Base-by-base conservation (phyloP, 306 rosid genomes). In the Pyrus pyrifolia region DNA sequence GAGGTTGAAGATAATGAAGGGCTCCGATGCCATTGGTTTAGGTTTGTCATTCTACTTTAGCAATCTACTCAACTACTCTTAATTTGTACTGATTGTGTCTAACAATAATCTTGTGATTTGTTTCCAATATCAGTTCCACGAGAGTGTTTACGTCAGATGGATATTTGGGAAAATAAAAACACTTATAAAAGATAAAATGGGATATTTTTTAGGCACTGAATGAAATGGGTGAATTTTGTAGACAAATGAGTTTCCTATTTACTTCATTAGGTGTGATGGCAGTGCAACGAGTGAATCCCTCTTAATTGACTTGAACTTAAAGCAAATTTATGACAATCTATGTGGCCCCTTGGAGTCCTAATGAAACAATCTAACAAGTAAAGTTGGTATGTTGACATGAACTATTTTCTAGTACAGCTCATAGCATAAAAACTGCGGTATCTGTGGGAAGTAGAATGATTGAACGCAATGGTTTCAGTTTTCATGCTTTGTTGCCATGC, bases 1-100 rank as follows among this genome's bases (percentile, higher is more conserved):
- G 87, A 92, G 91, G 82, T 88, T 95, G 84, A 92, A 95, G 85
- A 95, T 95, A 75, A 89, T 95, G 97, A 95, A 92, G 88, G 97
- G 98, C 60, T 90, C 97, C 21, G 97, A 95, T 82, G 98, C 98
- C 81, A 95, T 95, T 78, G 98, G 98, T 76, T 83, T 95, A 87
- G 98, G 98, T 95, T 85, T 73, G 86, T 79, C 51, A 61, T 82
- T 23, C 59, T 76, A 69, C 57, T 81, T 77, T 76, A 35, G 59
- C 70, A n/a, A 4, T 70, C 40, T 19, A 9, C 23, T 33, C 6
- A 44, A 21, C 38, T 61, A 15, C 31, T 73, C 40, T 25, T 35
- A 35, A 35, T 35, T 27, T 70, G 60, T 29, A 30, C 29, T 64
- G 60, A 25, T 66, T 44, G 8, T 7, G 23, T 40, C 27, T 44